Evolutionary conservation across 306 rosid species (phyloP), one percentile per base, ranked within the genome.

Genomic region (Pachyrhizus erosus): DNA sequence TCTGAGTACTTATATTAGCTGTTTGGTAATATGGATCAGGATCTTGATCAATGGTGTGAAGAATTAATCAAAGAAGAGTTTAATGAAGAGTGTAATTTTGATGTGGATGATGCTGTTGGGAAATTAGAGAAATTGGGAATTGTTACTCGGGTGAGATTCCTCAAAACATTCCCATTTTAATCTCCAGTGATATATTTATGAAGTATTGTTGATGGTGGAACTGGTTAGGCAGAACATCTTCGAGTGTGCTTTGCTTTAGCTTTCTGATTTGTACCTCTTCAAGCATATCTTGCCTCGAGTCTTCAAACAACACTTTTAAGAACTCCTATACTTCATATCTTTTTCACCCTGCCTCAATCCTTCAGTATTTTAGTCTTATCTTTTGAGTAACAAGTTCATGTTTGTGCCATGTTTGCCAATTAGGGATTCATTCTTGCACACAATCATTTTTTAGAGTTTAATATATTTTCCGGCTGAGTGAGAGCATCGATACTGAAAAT

Each of bases 81-180:
- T 45, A 83, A 87, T 6, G 96, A 84, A 79, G 75, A 80, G 34
- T 90, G 98, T 70, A 86, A 96, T 81, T 96, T 96, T 76, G 99
- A 96, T 34, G 99, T 93, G 90, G 98, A 93, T 84, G 99, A 96
- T 87, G 99, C 98, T 0, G 88, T 96, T 75, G 71, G 87, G 7
- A 93, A 91, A 88, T 87, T 96, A 78, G 98, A 93, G 89, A 93
- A 89, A 75, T 55, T 96, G 88, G 99, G 99, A 62, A 91, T 96
- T 51, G 89, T 96, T 68, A 77, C 86, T 55, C 91, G 96, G 97
- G 99, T 96, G 70, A 89, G 98, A 83, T 78, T 69, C 51, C 76
- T 20, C 15, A 24, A 75, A 26, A 12, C 79, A 71, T 20, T 33
- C 68, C 62, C 45, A n/a, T 43, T 64, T 64, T 40, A 39, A 29